Conservation (phyloP, 2,329 filamentous ascomycete species). For the Colletotrichum plurivorum region DNA sequence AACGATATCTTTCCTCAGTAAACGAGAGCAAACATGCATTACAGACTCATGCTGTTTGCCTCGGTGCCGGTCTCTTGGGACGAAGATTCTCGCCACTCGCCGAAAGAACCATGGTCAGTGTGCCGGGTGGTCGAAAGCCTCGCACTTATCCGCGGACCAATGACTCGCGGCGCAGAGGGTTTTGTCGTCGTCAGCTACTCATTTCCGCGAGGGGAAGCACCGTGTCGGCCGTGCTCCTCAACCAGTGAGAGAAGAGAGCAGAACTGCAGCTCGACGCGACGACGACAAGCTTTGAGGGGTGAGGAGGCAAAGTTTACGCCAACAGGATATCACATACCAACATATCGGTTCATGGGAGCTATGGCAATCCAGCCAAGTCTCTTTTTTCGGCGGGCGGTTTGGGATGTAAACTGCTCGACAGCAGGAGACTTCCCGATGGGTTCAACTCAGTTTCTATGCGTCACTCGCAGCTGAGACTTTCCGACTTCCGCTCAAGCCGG, state of each 20-base stretch:
- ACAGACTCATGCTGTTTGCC: no score
- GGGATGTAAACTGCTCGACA: neutral
- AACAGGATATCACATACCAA: neutral
- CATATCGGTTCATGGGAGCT: neutral
- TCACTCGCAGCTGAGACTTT: neutral
- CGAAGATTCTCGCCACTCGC: neutral
- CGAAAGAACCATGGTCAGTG: neutral
- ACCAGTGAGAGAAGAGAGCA: no score
- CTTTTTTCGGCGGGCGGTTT: no score
- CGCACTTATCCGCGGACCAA: neutral
- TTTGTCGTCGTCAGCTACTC: neutral
- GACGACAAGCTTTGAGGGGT: slow-evolving; percentile 17
- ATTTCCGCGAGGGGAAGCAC: no score
- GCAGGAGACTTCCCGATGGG: neutral
- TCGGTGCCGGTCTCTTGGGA: neutral
- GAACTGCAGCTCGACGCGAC: no score
- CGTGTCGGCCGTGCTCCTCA: no score
- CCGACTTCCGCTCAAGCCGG: neutral
- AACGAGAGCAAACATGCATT: no score
- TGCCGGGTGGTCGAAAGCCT: neutral
- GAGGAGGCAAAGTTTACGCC: neutral
- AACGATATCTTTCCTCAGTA: no score
- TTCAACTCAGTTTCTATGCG: no score
- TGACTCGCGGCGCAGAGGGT: neutral
- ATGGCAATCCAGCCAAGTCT: no score